Evolutionary conservation across 345 rosid species (phyloP).

Genomic region (Geranium rotundifolium): DNA sequence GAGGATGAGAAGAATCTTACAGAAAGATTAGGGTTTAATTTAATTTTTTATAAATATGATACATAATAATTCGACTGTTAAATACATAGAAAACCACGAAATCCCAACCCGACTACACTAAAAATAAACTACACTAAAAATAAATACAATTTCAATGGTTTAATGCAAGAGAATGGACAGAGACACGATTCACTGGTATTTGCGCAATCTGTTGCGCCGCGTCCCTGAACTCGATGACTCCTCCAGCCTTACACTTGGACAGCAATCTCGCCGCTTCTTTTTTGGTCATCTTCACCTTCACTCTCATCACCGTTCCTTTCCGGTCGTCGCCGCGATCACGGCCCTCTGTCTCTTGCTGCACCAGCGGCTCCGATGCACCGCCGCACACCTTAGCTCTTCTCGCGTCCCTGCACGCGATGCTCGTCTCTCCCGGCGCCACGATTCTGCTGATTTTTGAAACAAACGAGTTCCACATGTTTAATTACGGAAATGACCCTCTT

Average conservation of each 20-base stretch:
- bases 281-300: conserved; percentile 7
- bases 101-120: too few relatives aligned
- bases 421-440: not conserved
- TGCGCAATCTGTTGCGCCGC: not conserved
- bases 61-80: too few relatives aligned
- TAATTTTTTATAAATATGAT: too few relatives aligned
- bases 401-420: not conserved
- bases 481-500: not conserved
- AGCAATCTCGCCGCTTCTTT: conserved; percentile 1
- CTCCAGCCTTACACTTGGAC: conserved; percentile 5
- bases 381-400: not conserved
- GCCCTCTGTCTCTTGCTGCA: not conserved
- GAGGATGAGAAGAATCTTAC: too few relatives aligned
- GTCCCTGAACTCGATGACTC: conserved; percentile 5
- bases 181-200: conserved; percentile 3
- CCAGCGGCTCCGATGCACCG: too few relatives aligned
- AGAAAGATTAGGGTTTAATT: too few relatives aligned
- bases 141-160: too few relatives aligned
- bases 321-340: not conserved
- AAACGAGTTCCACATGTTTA: not conserved
- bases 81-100: too few relatives aligned
- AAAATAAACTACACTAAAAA: too few relatives aligned
- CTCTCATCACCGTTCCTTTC: not conserved
- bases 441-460: not conserved
- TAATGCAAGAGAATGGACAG: not conserved